Evolutionary conservation across 805 yeast species (phyloP).

Genomic region (Sungouiozyma intestinalis): DNA sequence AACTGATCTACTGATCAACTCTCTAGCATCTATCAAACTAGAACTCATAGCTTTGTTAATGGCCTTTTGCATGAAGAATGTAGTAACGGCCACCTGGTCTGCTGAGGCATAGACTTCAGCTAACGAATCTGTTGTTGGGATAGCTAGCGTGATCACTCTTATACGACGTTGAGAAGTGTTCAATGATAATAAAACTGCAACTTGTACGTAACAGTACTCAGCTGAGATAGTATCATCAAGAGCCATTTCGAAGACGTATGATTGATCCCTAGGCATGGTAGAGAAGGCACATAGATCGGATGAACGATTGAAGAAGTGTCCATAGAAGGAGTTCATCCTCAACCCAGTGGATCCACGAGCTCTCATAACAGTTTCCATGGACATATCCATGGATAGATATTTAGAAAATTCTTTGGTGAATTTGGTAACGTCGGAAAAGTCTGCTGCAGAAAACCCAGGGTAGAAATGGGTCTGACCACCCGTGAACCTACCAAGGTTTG

Average conservation of each 20-base stretch:
- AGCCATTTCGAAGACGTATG: constrained; percentile 76
- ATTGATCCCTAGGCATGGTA: constrained; percentile 91
- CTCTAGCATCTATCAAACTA: constrained; percentile 69
- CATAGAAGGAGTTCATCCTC: constrained; percentile 73
- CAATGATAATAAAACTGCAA: constrained; percentile 85
- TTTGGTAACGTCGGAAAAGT: constrained; percentile 31
- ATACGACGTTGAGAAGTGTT: constrained; percentile 88
- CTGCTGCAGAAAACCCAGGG: constrained; percentile 66
- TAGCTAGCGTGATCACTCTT: constrained; percentile 77
- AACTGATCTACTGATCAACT: constrained; percentile 52
- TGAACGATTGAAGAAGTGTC: constrained; percentile 92
- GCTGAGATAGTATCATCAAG: constrained; percentile 76
- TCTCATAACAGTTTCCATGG: constrained; percentile 91
- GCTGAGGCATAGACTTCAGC: constrained; percentile 88
- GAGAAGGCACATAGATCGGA: constrained; percentile 97
- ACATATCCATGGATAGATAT: constrained; percentile 81
- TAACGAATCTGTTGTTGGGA: constrained; percentile 75
- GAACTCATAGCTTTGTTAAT: constrained; percentile 61
- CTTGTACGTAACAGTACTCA: constrained; percentile 77
- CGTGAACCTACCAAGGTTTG: constrained; percentile 85
- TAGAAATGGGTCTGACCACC: constrained; percentile 96
- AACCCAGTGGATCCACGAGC: constrained; percentile 89
- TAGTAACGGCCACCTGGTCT: constrained; percentile 85
- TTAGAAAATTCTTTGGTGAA: constrained; percentile 79
- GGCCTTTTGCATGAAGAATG: constrained; percentile 75